phyloP scores from a whole-genome alignment of 768 basidiomycete genomes.

The Leucocoprinus leucothites region DNA sequence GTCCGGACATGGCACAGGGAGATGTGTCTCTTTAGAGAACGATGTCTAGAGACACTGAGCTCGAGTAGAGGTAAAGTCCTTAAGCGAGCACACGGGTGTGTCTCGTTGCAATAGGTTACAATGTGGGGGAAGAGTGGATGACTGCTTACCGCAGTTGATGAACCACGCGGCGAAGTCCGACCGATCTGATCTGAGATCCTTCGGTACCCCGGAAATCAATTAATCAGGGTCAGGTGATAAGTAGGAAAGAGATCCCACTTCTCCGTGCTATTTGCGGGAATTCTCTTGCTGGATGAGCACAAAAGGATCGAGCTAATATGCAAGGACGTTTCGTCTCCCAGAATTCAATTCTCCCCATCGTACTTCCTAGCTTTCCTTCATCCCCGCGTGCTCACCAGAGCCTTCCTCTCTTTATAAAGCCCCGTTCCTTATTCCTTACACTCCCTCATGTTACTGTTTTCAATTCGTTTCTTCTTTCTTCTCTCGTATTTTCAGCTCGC shows the following conservation, averaged over 20 bases:
- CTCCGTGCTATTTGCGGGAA: background rate
- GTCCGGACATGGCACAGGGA: slow-evolving; percentile 14
- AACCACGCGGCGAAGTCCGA: background rate
- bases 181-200: background rate
- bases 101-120: too few species aligned
- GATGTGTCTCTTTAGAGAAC: too few species aligned
- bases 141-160: background rate
- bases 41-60: too few species aligned
- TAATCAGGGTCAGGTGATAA: slow-evolving; percentile 7
- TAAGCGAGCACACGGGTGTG: background rate
- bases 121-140: background rate
- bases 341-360: background rate
- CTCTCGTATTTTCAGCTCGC: slow-evolving; percentile 24
- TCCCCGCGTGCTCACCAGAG: slow-evolving; percentile 9
- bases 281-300: background rate
- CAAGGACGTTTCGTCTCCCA: background rate
- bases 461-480: slow-evolving; percentile 16
- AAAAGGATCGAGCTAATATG: background rate
- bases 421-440: slow-evolving; percentile 22
- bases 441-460: slow-evolving; percentile 20
- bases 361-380: background rate
- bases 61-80: too few species aligned
- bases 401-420: slow-evolving; percentile 17
- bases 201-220: background rate
- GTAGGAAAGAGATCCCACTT: background rate